Evolutionary conservation across 192 early-diverging fungal genomes (phyloP).

Genomic region (Entomortierella parvispora): DNA sequence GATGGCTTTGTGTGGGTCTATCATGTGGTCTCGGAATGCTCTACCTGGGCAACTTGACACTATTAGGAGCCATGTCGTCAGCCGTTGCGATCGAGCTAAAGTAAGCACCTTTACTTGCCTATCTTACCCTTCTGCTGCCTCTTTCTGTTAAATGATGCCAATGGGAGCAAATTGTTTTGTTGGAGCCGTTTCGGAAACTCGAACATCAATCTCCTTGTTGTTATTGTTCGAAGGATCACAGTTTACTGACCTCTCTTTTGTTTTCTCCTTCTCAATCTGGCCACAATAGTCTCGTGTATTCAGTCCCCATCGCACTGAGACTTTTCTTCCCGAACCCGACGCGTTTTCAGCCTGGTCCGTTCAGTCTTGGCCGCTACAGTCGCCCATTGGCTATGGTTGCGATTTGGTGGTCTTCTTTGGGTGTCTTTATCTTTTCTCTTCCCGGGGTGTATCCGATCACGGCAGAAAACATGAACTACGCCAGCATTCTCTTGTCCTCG

Average conservation of each 20-base stretch:
- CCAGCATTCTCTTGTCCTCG: conserved; percentile 16
- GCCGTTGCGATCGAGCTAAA: conserved; percentile 37
- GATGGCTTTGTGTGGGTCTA: conserved; percentile 22
- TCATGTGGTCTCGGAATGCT: conserved; percentile 25
- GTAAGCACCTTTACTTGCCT: conserved; percentile 6
- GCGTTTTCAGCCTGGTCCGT: conserved; percentile 49
- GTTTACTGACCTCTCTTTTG: no score
- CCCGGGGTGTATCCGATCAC: conserved; percentile 44
- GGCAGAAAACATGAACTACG: conserved; percentile 55
- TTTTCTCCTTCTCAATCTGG: neutral
- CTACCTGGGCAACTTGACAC: conserved; percentile 18
- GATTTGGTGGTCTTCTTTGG: conserved; percentile 33
- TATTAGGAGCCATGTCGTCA: conserved; percentile 24
- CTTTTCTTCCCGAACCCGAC: conserved; percentile 35
- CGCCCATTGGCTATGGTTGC: conserved; percentile 24
- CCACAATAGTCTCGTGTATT: conserved; percentile 15
- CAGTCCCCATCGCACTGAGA: conserved; percentile 22
- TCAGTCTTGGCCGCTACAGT: conserved; percentile 35
- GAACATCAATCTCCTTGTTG: no score
- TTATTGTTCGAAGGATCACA: no score
- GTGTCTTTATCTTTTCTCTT: conserved; percentile 41
- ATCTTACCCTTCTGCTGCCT: neutral
- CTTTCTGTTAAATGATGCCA: neutral
- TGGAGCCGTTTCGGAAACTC: no score
- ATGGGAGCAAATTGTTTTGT: neutral